Base-by-base conservation (phyloP, 2,329 filamentous ascomycete genomes). In the Chrysoporthe puriensis region DNA sequence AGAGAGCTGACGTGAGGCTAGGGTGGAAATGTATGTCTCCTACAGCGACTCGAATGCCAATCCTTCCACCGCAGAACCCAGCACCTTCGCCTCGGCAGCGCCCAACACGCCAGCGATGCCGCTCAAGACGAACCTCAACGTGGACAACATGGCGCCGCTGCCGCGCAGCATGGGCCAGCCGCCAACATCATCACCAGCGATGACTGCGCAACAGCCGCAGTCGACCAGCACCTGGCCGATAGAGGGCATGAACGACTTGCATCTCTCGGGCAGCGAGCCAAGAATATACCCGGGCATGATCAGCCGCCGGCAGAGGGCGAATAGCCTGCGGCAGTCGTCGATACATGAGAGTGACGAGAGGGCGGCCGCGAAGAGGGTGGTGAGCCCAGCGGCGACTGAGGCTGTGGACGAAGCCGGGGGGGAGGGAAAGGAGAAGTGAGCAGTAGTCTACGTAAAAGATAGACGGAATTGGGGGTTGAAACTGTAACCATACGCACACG, bases 221-320 rank as follows among this genome's bases (percentile, higher is more conserved):
- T 7, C 58, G 40, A 58, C 61, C 11, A n/a, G 40, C 63, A 13
- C 67, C 70, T 42, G 73, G 72, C 63, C 57, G 36, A 59, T 64
- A 8, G 79, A 83, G 64, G 73, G 76, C 42, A 75, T 79, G 72
- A 76, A 79, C 59, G 80, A 85, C 69, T 72, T 80, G 65, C 83
- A 86, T 71, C 74, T 88, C 13, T 85, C 83, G 14, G 87, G 84
- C 3, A 84, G 81, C 61, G 90, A 93, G 76, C 91, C 90, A 13
- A 85, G 84, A 70, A 88, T 93, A 70, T 91, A 93, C 71, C 91
- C 91, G 0, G 91, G 91, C 0, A 85, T 94, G 43, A 84, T 93
- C 57, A 82, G 83, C 18, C 79, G 84, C 65, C 82, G 82, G 74
- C 79, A 80, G 60, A 79, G 83, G 63, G 82, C 77, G 62, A 80